Conservation (phyloP, 2,329 filamentous ascomycete genomes). For the Ceratocystis ficicola region DNA sequence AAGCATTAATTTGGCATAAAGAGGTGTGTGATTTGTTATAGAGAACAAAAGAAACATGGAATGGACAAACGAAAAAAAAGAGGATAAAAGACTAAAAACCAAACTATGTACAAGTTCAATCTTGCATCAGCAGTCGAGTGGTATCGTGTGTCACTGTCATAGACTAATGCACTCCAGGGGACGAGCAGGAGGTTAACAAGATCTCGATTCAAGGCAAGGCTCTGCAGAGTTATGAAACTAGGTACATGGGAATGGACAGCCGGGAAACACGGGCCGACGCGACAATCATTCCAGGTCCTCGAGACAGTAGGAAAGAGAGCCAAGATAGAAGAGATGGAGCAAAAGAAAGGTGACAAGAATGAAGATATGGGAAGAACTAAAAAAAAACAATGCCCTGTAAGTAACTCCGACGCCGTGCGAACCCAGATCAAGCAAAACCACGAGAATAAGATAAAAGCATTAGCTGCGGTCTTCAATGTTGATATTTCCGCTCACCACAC, state of each 20-base stretch:
- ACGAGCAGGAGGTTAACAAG: neutral
- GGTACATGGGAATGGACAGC: neutral
- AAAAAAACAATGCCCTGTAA: constrained; percentile 22
- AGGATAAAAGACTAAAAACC: neutral
- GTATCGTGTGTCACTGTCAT: neutral
- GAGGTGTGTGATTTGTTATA: neutral
- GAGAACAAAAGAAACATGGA: constrained; percentile 3
- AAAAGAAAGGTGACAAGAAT: constrained; percentile 17
- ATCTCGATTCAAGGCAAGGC: constrained; percentile 7
- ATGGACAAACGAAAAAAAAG: constrained; percentile 7
- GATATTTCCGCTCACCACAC: constrained; percentile 3
- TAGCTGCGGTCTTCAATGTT: constrained; percentile 17
- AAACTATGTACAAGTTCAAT: constrained; percentile 9
- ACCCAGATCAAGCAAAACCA: constrained; percentile 19
- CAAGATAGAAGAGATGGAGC: constrained; percentile 5
- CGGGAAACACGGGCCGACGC: neutral
- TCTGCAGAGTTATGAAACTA: neutral
- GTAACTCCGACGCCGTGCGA: constrained; percentile 23
- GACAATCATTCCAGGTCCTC: neutral
- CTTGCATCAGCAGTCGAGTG: neutral
- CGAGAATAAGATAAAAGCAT: constrained; percentile 21
- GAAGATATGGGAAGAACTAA: constrained; percentile 14
- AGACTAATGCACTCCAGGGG: neutral
- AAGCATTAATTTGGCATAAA: neutral
- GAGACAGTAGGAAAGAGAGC: neutral